Conservation (phyloP, 768 basidiomycete species). For the Phylloporus sp. region DNA sequence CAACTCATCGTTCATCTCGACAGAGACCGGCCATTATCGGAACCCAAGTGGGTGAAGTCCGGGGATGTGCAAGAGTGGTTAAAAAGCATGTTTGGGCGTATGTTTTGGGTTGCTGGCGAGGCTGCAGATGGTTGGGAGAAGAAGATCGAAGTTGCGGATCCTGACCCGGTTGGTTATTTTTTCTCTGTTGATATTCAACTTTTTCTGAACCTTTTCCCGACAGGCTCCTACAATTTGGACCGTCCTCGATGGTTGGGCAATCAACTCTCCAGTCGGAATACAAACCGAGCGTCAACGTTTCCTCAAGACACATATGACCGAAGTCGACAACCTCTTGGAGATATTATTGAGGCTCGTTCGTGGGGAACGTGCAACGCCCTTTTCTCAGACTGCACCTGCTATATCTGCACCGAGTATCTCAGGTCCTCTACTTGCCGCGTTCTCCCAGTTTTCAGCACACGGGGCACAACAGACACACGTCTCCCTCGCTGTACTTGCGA, state of each 20-base stretch:
- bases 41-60: slow-evolving; percentile 95
- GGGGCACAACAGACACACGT: slow-evolving; percentile 91
- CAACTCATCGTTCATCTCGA: slow-evolving; percentile 81
- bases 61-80: slow-evolving; percentile 95
- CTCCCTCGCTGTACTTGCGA: slow-evolving; percentile 86
- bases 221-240: slow-evolving; percentile 92
- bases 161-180: slow-evolving; percentile 83
- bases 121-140: slow-evolving; percentile 92
- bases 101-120: slow-evolving; percentile 83
- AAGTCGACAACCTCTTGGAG: slow-evolving; percentile 87
- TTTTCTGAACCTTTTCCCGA: slow-evolving; percentile 3
- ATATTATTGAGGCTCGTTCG: slow-evolving; percentile 89
- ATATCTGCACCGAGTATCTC: slow-evolving; percentile 61
- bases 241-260: slow-evolving; percentile 85
- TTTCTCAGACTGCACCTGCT: slow-evolving; percentile 58
- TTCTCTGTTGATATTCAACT: not conserved
- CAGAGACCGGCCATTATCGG: slow-evolving; percentile 81
- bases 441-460: slow-evolving; percentile 74
- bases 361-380: slow-evolving; percentile 75
- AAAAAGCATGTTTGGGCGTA: slow-evolving; percentile 79
- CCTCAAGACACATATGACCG: slow-evolving; percentile 81
- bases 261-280: slow-evolving; percentile 75
- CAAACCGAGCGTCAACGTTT: slow-evolving; percentile 81
- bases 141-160: slow-evolving; percentile 88
- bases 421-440: slow-evolving; percentile 67